These are phyloP conservation scores for Telfairia occidentalis DNA, from an alignment of 331 rosid genomes.

Conservation along the genomic window DNA sequence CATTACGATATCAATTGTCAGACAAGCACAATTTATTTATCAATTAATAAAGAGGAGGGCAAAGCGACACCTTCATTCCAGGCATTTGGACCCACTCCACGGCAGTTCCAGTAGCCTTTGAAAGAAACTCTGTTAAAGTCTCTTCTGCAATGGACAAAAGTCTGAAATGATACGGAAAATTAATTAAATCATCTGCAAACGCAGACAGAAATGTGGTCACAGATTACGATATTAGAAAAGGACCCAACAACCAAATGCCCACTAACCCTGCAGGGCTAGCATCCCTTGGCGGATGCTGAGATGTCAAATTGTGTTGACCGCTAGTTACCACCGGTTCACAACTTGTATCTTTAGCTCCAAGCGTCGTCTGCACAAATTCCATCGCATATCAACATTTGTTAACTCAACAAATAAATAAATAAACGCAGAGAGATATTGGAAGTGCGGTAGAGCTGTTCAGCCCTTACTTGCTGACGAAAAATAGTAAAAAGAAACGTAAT, in stretches of 20 bases:
- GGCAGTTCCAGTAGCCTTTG: conserved; percentile 99
- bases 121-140: conserved; percentile 99
- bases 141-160: conserved; percentile 99
- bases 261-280: conserved; percentile 99
- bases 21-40: background rate
- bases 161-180: conserved; percentile 36
- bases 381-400: background rate
- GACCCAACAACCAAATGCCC: conserved; percentile 46
- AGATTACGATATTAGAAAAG: conserved; percentile 30
- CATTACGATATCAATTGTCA: conserved; percentile 1
- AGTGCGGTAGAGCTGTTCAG: background rate
- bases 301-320: conserved; percentile 87
- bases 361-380: conserved; percentile 48
- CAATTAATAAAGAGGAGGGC: background rate
- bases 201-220: conserved; percentile 28
- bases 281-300: conserved; percentile 98
- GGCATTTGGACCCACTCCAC: conserved; percentile 99
- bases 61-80: conserved; percentile 91
- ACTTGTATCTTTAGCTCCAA: conserved; percentile 89
- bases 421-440: background rate
- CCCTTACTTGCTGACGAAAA: no score
- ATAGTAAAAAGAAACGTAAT: no score
- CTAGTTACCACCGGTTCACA: conserved; percentile 94
- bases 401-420: background rate
- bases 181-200: conserved; percentile 29